Evolutionary conservation across 148 eudicot species (phyloP), one percentile per base, ranked within the genome.

Genomic region (Amaranthus palmeri): DNA sequence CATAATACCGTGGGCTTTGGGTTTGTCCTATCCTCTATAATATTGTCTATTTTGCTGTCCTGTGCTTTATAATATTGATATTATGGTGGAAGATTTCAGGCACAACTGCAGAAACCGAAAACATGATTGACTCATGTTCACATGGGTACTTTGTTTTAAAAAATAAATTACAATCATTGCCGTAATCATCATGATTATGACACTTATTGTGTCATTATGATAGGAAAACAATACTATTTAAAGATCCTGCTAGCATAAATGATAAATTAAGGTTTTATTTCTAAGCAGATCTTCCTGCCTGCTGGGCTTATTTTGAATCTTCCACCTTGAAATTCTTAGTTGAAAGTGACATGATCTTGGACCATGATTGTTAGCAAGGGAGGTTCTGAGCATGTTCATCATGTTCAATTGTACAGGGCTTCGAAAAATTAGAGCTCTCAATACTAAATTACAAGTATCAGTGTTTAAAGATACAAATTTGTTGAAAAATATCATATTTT

Each of bases 111-210:
- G 56, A 47, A 59, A 69, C 66, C 49, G 18, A 60, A 58, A 47
- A 71, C 14, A 45, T 45, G 68, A 58, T 72, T 53, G 12, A 67
- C 8, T 52, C 68, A 67, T 53, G 18, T 46, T 67, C 40, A 64
- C 69, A 54, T 72, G 52, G 54, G 42, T 52, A 15, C 54, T 8
- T 62, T 60, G 44, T 47, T 44, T 72, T 46, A 10, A 25, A 25
- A 25, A 25, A 14, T 67, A 5, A 25, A 67, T 44, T 18, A 45
- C 7, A 77, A 71, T 77, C 56, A 72, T 72, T 70, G 49, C 12
- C 25, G 17, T 46, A 71, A 70, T 70, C 36, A 15, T 12, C 70
- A 54, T 60, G 74, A 76, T 76, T 70, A 76, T 46, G 48, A 14
- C 59, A 63, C 47, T 76, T 10, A 61, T 69, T 48, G n/a, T 70